These are phyloP conservation scores for Thielaviopsis punctulata DNA, from an alignment of 2,329 filamentous ascomycete genomes.

Conservation along the genomic window DNA sequence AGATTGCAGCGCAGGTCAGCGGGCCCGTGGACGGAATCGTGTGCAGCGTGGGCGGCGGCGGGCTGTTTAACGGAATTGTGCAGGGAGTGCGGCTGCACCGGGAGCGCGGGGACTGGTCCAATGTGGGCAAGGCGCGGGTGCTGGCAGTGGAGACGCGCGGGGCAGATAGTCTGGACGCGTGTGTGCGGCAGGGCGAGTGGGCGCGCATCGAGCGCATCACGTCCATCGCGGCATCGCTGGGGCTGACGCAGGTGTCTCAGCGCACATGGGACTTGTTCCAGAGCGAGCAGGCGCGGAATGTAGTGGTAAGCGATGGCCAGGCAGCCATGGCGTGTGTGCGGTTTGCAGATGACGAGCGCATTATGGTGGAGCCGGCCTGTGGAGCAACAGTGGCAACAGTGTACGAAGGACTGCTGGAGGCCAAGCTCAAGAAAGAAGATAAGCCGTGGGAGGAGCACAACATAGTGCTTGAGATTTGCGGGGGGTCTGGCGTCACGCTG, in stretches of 20 bases:
- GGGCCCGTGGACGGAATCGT: constrained; percentile 49
- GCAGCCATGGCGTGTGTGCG: constrained; percentile 61
- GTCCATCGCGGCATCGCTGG: constrained; percentile 57
- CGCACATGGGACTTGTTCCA: constrained; percentile 47
- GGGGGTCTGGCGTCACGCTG: constrained; percentile 50
- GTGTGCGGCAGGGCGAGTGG: constrained; percentile 37
- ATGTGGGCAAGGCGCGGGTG: constrained; percentile 28
- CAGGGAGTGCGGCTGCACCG: constrained; percentile 18
- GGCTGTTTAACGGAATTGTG: constrained; percentile 60
- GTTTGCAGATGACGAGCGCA: constrained; percentile 64
- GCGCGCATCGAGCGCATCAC: constrained; percentile 55
- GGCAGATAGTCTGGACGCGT: constrained; percentile 50
- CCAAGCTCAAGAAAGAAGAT: constrained; percentile 39
- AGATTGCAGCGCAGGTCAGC: constrained; percentile 25
- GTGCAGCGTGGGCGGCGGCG: constrained; percentile 67
- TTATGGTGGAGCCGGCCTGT: constrained; percentile 73
- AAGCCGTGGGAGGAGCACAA: constrained; percentile 48
- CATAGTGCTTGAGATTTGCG: constrained; percentile 74
- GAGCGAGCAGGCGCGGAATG: constrained; percentile 19
- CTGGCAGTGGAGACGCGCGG: constrained; percentile 63
- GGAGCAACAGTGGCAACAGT: constrained; percentile 59
- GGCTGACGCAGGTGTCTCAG: constrained; percentile 52
- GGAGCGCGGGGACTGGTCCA: constrained; percentile 21
- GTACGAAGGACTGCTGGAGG: constrained; percentile 36
- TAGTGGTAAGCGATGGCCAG: constrained; percentile 36